Base-by-base conservation (phyloP, 768 basidiomycete species). In the Russula abietina region DNA sequence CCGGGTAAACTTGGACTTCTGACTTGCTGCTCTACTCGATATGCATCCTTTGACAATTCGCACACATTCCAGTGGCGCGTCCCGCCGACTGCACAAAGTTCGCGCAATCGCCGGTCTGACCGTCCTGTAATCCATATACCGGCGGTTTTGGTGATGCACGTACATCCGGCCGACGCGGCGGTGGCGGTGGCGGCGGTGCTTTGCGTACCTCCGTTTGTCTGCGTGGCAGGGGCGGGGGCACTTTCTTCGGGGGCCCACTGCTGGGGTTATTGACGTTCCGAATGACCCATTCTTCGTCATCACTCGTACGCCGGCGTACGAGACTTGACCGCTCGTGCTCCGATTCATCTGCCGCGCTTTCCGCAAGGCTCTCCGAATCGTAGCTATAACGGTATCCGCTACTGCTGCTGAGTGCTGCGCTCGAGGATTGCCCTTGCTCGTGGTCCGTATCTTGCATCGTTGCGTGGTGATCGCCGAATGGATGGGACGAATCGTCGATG, bases 31-130 rank as follows among this genome's bases (percentile, higher is more conserved):
- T 26, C 55, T 65, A 66, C 17, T 22, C 11, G 50, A 66, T 60
- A 55, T 85, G 83, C 70, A 77, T 75, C 72, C 83, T 78, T 67
- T 83, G 81, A 70, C 87, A 89, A 67, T 83, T 84, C 65, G 77
- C 82, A 71, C 87, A 88, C 76, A 84, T 78, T 7, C 85, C 85
- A 65, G 79, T 78, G 38, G 79, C 75, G 73, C 88, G 84, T 73
- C 84, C 84, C 38, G 82, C 82, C 67, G 83, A 84, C 73, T 88
- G 85, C 68, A 80, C 80, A 70, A 88, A 87, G 56, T 78, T 76
- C 28, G 65, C 70, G 68, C 88, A 86, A 9, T 39, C 75, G 74
- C 63, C 83, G 78, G 61, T 80, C 77, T 26, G 71, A 72, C 57
- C 72, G 69, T 48, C 73, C 72, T 43, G 75, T 66, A 61, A 70